Evolutionary conservation across 352 stramenopile species (phyloP).

Genomic region (Globisporangium lucens): DNA sequence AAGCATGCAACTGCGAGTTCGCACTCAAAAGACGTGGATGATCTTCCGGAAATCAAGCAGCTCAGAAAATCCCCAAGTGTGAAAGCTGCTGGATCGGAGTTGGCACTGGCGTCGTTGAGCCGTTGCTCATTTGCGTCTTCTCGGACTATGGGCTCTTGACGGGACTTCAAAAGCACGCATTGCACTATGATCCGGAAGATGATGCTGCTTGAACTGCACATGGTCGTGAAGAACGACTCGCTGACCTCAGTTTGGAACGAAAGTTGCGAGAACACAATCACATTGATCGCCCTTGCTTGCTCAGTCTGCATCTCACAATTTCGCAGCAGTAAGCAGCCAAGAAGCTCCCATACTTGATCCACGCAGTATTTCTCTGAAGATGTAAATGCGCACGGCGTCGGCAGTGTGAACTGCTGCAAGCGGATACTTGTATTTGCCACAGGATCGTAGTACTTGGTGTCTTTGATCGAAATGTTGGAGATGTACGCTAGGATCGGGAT

Average conservation of each 20-base stretch:
- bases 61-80: constrained; percentile 20
- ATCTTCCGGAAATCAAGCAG: constrained; percentile 18
- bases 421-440: constrained; percentile 12
- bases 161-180: constrained; percentile 21
- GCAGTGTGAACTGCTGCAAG: constrained; percentile 32
- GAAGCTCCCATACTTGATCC: constrained; percentile 64
- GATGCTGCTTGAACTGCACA: constrained; percentile 52
- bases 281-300: constrained; percentile 29
- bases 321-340: constrained; percentile 47
- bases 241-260: constrained; percentile 42
- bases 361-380: constrained; percentile 24
- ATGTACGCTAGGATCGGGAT: constrained; percentile 64
- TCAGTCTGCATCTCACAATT: constrained; percentile 36
- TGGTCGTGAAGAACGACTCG: constrained; percentile 44
- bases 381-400: constrained; percentile 21
- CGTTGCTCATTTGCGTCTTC: not conserved
- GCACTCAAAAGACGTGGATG: constrained; percentile 4
- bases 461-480: constrained; percentile 49
- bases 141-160: not conserved
- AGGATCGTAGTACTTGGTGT: constrained; percentile 55
- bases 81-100: not conserved
- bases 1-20: constrained; percentile 35
- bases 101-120: not conserved
- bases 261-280: constrained; percentile 48
- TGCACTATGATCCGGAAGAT: constrained; percentile 44